These are phyloP conservation scores for Drosera capensis DNA, from an alignment of 148 eudicot species.

Conservation along the genomic window DNA sequence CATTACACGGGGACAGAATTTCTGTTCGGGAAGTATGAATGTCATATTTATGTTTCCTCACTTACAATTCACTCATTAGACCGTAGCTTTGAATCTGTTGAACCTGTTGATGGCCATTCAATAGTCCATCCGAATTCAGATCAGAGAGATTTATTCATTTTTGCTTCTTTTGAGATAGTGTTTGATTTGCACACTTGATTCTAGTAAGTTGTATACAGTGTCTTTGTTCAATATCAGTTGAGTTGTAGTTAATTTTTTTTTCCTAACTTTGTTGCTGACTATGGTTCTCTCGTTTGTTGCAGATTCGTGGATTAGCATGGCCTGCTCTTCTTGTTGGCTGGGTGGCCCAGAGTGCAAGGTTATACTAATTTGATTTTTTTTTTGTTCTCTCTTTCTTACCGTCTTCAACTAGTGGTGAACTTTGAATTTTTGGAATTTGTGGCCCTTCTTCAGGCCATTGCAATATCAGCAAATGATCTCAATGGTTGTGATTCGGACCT, in stretches of 20 bases:
- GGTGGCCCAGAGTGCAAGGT: conserved; percentile 99
- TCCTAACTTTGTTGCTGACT: not conserved
- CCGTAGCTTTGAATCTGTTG: no score
- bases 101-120: no score
- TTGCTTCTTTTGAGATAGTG: not conserved
- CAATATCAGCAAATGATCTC: no score
- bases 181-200: not conserved
- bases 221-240: not conserved
- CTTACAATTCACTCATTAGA: no score
- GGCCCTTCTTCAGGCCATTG: no score
- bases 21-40: not conserved
- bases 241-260: not conserved
- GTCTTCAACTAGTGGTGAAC: no score
- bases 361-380: no score
- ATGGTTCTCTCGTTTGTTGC: not conserved
- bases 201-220: not conserved
- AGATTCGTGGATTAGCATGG: conserved; percentile 99
- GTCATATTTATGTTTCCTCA: no score
- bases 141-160: not conserved
- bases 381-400: no score
- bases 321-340: conserved; percentile 95
- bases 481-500: no score
- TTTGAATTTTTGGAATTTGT: no score
- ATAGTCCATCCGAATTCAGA: not conserved
- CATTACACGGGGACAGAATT: not conserved